Conservation (phyloP, 225 moss, liverwort and hornwort species). For the Climacium dendroides region DNA sequence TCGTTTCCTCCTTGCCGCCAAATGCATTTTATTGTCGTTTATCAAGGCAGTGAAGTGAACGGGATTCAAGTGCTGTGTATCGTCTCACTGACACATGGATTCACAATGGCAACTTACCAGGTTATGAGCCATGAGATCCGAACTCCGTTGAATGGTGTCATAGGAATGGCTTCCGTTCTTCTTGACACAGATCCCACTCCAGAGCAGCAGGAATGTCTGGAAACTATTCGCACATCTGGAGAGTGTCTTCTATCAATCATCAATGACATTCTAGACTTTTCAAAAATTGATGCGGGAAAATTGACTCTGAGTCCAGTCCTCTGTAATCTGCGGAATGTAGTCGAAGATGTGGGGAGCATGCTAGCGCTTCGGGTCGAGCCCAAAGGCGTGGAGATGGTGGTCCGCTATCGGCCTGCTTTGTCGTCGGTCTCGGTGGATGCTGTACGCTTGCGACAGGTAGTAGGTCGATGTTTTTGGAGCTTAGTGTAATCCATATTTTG, state of each 20-base stretch:
- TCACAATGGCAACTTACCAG: not conserved
- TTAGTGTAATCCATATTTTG: not conserved
- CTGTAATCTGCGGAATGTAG: slow-evolving; percentile 31
- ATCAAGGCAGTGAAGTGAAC: not conserved
- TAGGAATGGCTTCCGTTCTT: slow-evolving; percentile 42
- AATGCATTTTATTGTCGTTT: not conserved
- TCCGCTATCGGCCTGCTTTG: slow-evolving; percentile 23
- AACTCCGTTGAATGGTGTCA: slow-evolving; percentile 35
- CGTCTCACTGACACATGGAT: not conserved
- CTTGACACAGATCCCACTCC: slow-evolving; percentile 25
- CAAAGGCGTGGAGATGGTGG: slow-evolving; percentile 43
- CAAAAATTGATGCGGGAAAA: slow-evolving; percentile 40
- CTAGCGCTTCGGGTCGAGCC: slow-evolving; percentile 34
- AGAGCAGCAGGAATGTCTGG: slow-evolving; percentile 36
- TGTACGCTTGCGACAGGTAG: slow-evolving; percentile 33
- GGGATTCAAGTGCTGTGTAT: not conserved
- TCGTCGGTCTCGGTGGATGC: slow-evolving; percentile 35
- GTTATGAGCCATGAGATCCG: slow-evolving; percentile 44
- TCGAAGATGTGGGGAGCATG: slow-evolving; percentile 45
- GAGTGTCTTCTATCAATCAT: slow-evolving; percentile 35
- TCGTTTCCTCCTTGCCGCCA: not conserved
- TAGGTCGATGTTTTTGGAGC: not conserved
- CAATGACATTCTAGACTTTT: slow-evolving; percentile 40
- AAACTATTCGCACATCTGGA: slow-evolving; percentile 32
- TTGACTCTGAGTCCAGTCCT: slow-evolving; percentile 23